Percentiles rank a stretch among this genome's conserved stretches.
These are phyloP conservation scores for Alternaria brassicicola DNA, from an alignment of 2,329 filamentous ascomycete genomes.

Conservation along the genomic window DNA sequence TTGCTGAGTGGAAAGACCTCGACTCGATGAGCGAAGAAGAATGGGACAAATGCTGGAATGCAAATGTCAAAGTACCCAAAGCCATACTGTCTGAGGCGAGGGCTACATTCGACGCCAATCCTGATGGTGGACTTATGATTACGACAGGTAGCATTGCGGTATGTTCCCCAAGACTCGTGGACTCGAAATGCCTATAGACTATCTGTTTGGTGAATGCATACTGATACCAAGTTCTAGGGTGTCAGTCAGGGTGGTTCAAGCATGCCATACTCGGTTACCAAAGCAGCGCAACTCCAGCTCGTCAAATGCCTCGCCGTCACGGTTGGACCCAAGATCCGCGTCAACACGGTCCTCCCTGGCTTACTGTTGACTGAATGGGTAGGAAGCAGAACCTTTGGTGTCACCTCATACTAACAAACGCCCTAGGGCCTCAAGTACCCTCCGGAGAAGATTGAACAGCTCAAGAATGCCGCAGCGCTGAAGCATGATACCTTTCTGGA, in stretches of 20 bases:
- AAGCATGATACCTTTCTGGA: slow-evolving; percentile 62
- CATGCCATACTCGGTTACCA: slow-evolving; percentile 78
- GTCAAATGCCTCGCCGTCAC: slow-evolving; percentile 69
- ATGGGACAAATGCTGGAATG: slow-evolving; percentile 69
- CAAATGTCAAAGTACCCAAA: slow-evolving; percentile 62
- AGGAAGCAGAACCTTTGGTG: slow-evolving; percentile 1
- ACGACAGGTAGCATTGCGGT: slow-evolving; percentile 68
- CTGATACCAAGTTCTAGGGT: slow-evolving; percentile 44
- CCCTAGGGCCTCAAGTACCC: slow-evolving; percentile 62
- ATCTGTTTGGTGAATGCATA: background rate
- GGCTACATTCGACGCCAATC: slow-evolving; percentile 65
- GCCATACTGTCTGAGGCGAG: slow-evolving; percentile 62
- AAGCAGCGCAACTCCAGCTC: slow-evolving; percentile 73
- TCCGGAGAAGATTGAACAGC: slow-evolving; percentile 60
- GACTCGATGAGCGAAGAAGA: slow-evolving; percentile 65
- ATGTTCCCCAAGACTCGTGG: slow-evolving; percentile 23
- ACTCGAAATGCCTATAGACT: background rate
- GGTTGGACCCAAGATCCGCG: slow-evolving; percentile 66
- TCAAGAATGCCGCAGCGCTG: slow-evolving; percentile 63
- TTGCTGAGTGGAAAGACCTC: slow-evolving; percentile 63
- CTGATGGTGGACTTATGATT: slow-evolving; percentile 67
- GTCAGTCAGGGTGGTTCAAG: slow-evolving; percentile 60
- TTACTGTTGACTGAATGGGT: slow-evolving; percentile 64
- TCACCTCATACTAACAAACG: background rate
- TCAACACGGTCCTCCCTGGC: slow-evolving; percentile 70